Conservation (phyloP, 352 stramenopile genomes). For the Saprolegnia parasitica region DNA sequence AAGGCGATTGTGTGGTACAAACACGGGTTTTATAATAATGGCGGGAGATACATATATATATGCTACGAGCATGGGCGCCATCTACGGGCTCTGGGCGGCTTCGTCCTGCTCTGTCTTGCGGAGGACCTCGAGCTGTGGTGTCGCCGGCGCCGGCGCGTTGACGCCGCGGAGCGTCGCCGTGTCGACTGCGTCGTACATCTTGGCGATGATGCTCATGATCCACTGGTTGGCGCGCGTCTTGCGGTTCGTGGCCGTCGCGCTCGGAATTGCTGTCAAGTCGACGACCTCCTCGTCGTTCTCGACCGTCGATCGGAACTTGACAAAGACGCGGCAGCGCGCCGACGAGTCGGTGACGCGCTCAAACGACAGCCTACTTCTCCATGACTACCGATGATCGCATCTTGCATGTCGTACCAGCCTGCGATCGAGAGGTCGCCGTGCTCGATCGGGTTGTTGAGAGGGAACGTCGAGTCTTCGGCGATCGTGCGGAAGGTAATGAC, state of each 20-base stretch:
- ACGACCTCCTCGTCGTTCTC: constrained; percentile 14
- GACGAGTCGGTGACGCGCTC: constrained; percentile 18
- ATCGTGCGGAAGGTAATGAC: constrained; percentile 28
- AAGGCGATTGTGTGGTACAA: too few species aligned
- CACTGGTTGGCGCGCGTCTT: constrained; percentile 28
- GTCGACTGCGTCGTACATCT: constrained; percentile 26
- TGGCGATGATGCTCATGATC: constrained; percentile 29
- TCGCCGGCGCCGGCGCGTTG: background rate
- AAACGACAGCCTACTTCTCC: constrained; percentile 28
- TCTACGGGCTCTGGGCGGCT: background rate
- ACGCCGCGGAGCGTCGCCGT: constrained; percentile 9
- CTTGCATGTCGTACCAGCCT: constrained; percentile 18
- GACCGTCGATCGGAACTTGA: constrained; percentile 25
- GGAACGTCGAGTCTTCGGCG: constrained; percentile 17
- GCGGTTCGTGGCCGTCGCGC: background rate
- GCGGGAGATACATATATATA: background rate
- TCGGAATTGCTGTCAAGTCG: constrained; percentile 1
- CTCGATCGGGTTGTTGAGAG: background rate
- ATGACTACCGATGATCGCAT: background rate
- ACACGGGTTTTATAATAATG: too few species aligned
- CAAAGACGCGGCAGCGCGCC: constrained; percentile 22
- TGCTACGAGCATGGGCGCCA: background rate
- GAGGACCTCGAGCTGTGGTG: constrained; percentile 6
- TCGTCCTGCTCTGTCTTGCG: constrained; percentile 7
- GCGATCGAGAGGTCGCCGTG: constrained; percentile 24